Percentiles rank a stretch among this genome's conserved stretches.
phyloP scores from a whole-genome alignment of 2,329 filamentous ascomycete genomes.

The Neocucurbitaria cava region DNA sequence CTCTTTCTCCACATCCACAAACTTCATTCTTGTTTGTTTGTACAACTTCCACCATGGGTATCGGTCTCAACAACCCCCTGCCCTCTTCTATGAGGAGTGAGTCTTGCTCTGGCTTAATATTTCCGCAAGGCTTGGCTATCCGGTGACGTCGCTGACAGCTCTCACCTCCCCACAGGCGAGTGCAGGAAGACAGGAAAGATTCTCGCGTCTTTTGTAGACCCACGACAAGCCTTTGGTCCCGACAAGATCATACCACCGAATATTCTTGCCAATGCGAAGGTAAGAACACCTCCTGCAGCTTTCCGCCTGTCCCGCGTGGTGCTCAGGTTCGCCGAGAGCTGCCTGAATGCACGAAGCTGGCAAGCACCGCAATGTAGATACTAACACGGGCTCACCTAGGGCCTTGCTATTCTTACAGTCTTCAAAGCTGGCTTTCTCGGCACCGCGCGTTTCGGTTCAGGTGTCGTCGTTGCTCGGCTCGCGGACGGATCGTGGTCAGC shows the following conservation, averaged over 20 bases:
- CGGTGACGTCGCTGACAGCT: conserved; percentile 45
- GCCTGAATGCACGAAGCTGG: conserved; percentile 2
- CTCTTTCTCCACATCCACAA: conserved; percentile 7
- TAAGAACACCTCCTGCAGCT: conserved; percentile 45
- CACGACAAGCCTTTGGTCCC: conserved; percentile 88
- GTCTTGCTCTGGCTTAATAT: conserved; percentile 29
- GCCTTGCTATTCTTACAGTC: conserved; percentile 84
- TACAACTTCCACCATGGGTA: conserved; percentile 46
- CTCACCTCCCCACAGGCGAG: conserved; percentile 70
- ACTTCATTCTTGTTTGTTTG: not conserved
- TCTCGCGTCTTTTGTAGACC: conserved; percentile 91
- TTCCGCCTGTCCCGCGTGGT: conserved; percentile 4
- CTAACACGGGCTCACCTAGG: conserved; percentile 52
- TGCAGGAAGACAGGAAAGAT: conserved; percentile 98
- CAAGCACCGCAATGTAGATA: not conserved
- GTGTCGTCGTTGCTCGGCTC: conserved; percentile 80
- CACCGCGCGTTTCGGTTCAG: conserved; percentile 80
- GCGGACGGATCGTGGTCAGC: conserved; percentile 82
- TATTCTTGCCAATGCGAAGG: conserved; percentile 90
- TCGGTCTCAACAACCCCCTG: conserved; percentile 62
- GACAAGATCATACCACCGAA: conserved; percentile 96
- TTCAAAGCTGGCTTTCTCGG: conserved; percentile 88
- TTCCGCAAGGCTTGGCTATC: conserved; percentile 5
- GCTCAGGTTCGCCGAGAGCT: conserved; percentile 11
- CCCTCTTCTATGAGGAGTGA: conserved; percentile 61